Base-by-base conservation (phyloP, 371 early-diverging fungal species). In the Apophysomyces elegans region DNA sequence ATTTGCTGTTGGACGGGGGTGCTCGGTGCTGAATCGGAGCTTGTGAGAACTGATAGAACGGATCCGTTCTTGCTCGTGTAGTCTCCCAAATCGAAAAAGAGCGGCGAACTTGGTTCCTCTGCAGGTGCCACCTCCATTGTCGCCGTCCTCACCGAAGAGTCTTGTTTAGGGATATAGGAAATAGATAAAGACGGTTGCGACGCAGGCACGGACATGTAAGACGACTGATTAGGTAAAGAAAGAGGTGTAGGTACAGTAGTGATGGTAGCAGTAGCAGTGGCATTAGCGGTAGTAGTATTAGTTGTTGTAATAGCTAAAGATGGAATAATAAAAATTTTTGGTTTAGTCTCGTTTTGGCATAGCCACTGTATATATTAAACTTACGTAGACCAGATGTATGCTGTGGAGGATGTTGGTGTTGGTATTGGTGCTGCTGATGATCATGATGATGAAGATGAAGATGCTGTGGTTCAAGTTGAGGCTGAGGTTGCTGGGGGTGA, bases 51-150 rank as follows among this genome's bases (percentile, higher is more conserved):
- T 26, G 54, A 50, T 26, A 50, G n/a, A 21, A 50, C 54, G 7
- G 54, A 50, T 50, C 54, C 54, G 16, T 50, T 50, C 54, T 50
- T 50, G 21, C 54, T 50, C 54, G 54, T 50, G 54, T 50, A 50
- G 54, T 50, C 54, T 5, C 54, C 54, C 21, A 50, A 50, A 50
- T 50, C 54, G 11, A 50, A 50, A 50, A 50, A 50, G n/a, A 50
- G 54, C 54, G 54, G 54, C 21, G 54, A 50, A 21, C 21, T 50
- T 50, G 54, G 54, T 50, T 50, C 54, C 7, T 50, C 54, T 26
- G 54, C 9, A n/a, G 16, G 54, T 21, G 54, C 9, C 21, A 50
- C 21, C 54, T 50, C 54, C 9, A 21, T 21, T 2, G 54, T 26
- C 11, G 21, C 21, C 9, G 54, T 21, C 1, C 21, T 41, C 1